phyloP scores from a whole-genome alignment of 2,329 filamentous ascomycete genomes.

The Curvularia hawaiiensis region DNA sequence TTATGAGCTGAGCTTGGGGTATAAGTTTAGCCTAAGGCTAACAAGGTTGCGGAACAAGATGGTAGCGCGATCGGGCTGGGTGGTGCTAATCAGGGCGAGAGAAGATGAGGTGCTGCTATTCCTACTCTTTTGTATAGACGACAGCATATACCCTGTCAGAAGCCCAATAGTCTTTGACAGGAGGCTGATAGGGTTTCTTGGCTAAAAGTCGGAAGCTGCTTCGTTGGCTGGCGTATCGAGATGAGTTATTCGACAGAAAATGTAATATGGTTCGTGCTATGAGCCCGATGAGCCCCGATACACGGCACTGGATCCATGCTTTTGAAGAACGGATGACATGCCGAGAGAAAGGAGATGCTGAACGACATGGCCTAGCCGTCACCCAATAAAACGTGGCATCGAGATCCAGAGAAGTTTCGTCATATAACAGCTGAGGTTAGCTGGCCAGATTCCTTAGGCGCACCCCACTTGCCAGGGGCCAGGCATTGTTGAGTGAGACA shows the following conservation, averaged over 20 bases:
- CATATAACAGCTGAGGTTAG: conserved; percentile 16
- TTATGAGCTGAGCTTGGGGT: background rate
- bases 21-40: background rate
- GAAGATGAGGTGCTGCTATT: background rate
- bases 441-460: conserved; percentile 13
- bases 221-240: background rate
- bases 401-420: conserved; percentile 10
- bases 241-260: background rate
- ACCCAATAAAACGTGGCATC: conserved; percentile 13
- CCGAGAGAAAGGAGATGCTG: conserved; percentile 9
- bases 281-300: conserved; percentile 4
- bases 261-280: background rate
- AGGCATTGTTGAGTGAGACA: conserved; percentile 11
- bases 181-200: background rate
- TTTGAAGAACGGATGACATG: conserved; percentile 8
- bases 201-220: conserved; percentile 5
- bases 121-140: background rate
- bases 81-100: background rate
- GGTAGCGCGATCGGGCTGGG: background rate
- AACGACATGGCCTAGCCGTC: conserved; percentile 4
- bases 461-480: conserved; percentile 16
- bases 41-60: background rate
- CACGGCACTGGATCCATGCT: background rate
- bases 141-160: background rate
- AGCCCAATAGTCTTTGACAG: conserved; percentile 1